These are phyloP conservation scores for Cavenderia fasciculata DNA, from an alignment of 78 protist species.

Conservation along the genomic window DNA sequence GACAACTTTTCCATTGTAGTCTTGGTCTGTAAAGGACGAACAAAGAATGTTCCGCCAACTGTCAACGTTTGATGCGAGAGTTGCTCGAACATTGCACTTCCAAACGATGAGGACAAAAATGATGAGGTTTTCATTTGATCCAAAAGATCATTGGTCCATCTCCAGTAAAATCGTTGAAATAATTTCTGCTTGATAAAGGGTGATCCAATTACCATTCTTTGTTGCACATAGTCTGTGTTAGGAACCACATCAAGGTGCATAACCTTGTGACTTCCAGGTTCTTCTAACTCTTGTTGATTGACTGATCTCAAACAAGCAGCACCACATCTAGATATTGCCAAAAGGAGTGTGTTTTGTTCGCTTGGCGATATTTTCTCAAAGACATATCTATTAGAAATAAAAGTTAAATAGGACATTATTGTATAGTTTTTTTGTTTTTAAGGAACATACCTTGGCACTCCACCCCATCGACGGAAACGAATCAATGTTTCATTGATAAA, in stretches of 20 bases:
- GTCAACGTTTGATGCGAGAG: neutral
- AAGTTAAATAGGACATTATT: neutral
- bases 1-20: no score
- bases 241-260: neutral
- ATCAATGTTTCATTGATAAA: neutral
- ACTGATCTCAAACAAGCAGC: neutral
- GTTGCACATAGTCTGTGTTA: neutral
- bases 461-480: slow-evolving; percentile 2
- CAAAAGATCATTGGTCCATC: neutral
- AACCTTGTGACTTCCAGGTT: neutral
- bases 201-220: neutral
- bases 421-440: neutral
- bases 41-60: neutral
- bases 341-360: neutral
- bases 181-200: neutral
- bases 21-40: no score
- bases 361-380: neutral
- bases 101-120: neutral
- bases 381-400: neutral
- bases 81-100: neutral
- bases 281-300: neutral
- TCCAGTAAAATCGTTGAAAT: neutral
- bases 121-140: neutral
- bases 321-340: neutral
- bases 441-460: neutral